Evolutionary conservation across 108 stramenopile genomes (phyloP).

Genomic region (Discostella pseudostelligera): DNA sequence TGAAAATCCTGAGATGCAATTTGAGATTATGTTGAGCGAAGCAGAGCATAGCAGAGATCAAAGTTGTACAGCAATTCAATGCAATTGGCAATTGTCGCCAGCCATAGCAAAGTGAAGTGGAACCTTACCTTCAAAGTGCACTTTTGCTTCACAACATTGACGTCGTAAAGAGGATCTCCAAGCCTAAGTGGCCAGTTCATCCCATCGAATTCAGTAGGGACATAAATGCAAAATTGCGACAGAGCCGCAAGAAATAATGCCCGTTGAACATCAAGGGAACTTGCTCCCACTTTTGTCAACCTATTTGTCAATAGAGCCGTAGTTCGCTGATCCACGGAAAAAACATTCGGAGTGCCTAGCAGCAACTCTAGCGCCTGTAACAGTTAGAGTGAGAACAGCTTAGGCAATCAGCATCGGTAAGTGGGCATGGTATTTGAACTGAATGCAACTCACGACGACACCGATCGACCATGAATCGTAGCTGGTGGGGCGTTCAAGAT

Average conservation of each 20-base stretch:
- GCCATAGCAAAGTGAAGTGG: too few species aligned
- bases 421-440: conserved; percentile 11
- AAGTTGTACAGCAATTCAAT: too few species aligned
- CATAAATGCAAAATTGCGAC: conserved; percentile 82
- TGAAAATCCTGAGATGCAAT: conserved; percentile 84
- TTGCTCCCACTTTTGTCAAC: conserved; percentile 65
- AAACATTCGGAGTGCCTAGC: conserved; percentile 93
- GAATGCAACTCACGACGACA: conserved; percentile 64
- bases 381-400: not conserved
- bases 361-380: conserved; percentile 76
- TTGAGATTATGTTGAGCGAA: too few species aligned
- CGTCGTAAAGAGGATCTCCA: conserved; percentile 71
- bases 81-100: too few species aligned
- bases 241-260: conserved; percentile 81
- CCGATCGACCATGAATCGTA: conserved; percentile 91
- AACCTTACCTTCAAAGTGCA: conserved; percentile 38
- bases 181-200: conserved; percentile 66
- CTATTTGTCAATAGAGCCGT: conserved; percentile 75
- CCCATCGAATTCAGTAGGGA: conserved; percentile 42
- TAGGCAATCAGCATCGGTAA: not conserved
- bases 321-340: conserved; percentile 91
- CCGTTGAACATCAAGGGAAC: conserved; percentile 55
- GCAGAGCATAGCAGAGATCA: too few species aligned
- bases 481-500: conserved; percentile 50
- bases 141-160: conserved; percentile 36